Evolutionary conservation across 371 early-diverging fungal genomes (phyloP).

Genomic region (Actinomortierella ambigua): DNA sequence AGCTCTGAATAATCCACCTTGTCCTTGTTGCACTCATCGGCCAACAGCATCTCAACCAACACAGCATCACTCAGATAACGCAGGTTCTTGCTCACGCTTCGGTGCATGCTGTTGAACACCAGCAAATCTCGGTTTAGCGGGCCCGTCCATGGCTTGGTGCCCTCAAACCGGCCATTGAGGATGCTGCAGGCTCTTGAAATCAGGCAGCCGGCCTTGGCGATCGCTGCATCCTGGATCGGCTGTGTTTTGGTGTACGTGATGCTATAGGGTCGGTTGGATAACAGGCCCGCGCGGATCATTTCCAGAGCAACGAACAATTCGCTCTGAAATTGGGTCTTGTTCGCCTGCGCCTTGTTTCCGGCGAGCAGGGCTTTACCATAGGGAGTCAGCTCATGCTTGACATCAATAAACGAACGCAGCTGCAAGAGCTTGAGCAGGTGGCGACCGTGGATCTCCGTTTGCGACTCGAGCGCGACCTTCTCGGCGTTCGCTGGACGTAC

Average conservation of each 20-base stretch:
- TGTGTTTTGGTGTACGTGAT: slow-evolving; percentile 51
- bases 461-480: slow-evolving; percentile 12
- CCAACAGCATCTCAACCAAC: slow-evolving; percentile 59
- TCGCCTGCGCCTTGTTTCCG: slow-evolving; percentile 8
- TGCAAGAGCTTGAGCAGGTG: slow-evolving; percentile 32
- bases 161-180: slow-evolving; percentile 48
- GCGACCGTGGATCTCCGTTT: slow-evolving; percentile 30
- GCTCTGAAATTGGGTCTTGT: slow-evolving; percentile 51
- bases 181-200: slow-evolving; percentile 18
- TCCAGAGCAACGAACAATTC: slow-evolving; percentile 65
- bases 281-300: slow-evolving; percentile 59
- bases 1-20: slow-evolving; percentile 54
- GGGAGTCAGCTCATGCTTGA: slow-evolving; percentile 17
- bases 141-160: slow-evolving; percentile 61
- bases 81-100: slow-evolving; percentile 62
- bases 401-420: slow-evolving; percentile 32
- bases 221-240: slow-evolving; percentile 46
- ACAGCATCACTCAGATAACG: slow-evolving; percentile 69
- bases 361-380: slow-evolving; percentile 31
- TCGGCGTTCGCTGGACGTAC: slow-evolving; percentile 14
- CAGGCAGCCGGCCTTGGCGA: slow-evolving; percentile 40
- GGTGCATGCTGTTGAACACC: slow-evolving; percentile 73
- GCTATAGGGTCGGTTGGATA: slow-evolving; percentile 58
- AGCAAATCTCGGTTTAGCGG: slow-evolving; percentile 76
- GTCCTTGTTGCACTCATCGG: slow-evolving; percentile 56